phyloP scores from a whole-genome alignment of 495 filamentous ascomycete genomes.

The Aspergillus affinis region DNA sequence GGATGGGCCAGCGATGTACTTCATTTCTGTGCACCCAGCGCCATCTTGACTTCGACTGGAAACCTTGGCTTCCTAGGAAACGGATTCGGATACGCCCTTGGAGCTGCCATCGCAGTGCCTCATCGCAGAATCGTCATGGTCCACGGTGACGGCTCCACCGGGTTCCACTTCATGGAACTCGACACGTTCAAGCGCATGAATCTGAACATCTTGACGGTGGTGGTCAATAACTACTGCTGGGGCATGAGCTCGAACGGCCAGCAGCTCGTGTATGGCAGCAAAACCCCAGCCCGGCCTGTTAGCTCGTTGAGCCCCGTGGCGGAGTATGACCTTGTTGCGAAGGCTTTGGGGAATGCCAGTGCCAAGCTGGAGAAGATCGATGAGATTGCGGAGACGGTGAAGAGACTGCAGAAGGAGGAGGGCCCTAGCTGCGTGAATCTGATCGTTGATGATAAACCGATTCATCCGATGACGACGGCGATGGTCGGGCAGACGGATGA shows the following conservation, averaged over 20 bases:
- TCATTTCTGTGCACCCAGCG: slow-evolving; percentile 11
- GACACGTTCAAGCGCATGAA: slow-evolving; percentile 29
- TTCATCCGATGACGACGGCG: slow-evolving; percentile 27
- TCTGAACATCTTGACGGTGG: slow-evolving; percentile 27
- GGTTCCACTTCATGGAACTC: slow-evolving; percentile 32
- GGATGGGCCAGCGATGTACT: slow-evolving; percentile 22
- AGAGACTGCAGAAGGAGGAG: slow-evolving; percentile 8
- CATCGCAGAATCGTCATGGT: slow-evolving; percentile 24
- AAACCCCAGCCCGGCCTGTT: slow-evolving; percentile 18
- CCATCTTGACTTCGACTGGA: slow-evolving; percentile 23
- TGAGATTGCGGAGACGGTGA: slow-evolving; percentile 19
- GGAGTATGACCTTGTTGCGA: slow-evolving; percentile 26
- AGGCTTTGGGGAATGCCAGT: slow-evolving; percentile 24
- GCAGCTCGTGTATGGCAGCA: slow-evolving; percentile 24
- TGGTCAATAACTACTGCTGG: slow-evolving; percentile 31
- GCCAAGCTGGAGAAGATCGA: slow-evolving; percentile 12
- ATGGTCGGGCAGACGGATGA: slow-evolving; percentile 30
- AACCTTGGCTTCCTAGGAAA: slow-evolving; percentile 28
- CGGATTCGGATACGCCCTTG: slow-evolving; percentile 29
- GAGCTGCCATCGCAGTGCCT: slow-evolving; percentile 26
- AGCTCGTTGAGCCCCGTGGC: slow-evolving; percentile 25
- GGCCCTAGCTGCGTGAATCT: slow-evolving; percentile 27
- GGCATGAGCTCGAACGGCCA: slow-evolving; percentile 33
- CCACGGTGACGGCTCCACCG: slow-evolving; percentile 29
- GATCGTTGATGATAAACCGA: slow-evolving; percentile 28